Evolutionary conservation across 1,139 yeast species (phyloP).

Genomic region (Hanseniaspora sp.): DNA sequence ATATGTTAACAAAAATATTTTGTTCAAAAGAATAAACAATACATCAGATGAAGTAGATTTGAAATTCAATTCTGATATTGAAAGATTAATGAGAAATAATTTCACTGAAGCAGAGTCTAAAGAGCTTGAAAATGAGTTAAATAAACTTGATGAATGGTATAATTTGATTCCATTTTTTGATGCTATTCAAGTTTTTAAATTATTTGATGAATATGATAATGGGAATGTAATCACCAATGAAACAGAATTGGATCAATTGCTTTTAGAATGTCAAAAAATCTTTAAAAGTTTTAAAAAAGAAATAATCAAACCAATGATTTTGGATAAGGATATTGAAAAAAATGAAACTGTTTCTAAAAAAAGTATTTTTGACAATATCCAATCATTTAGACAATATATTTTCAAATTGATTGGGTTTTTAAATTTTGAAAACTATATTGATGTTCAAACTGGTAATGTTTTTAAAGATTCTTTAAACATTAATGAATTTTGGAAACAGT

Average conservation of each 20-base stretch:
- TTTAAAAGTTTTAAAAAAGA: slow-evolving; percentile 62
- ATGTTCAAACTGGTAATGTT: slow-evolving; percentile 45
- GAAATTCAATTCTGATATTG: slow-evolving; percentile 78
- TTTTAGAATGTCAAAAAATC: slow-evolving; percentile 52
- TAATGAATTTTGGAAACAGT: slow-evolving; percentile 69
- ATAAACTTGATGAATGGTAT: slow-evolving; percentile 27
- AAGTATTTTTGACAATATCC: slow-evolving; percentile 31
- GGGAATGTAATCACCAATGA: not conserved
- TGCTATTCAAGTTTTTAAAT: slow-evolving; percentile 64
- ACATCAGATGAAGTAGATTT: slow-evolving; percentile 20
- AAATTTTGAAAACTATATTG: slow-evolving; percentile 59
- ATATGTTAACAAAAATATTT: slow-evolving; percentile 2
- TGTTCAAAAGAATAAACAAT: slow-evolving; percentile 5
- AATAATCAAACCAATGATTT: slow-evolving; percentile 51
- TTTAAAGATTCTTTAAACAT: slow-evolving; percentile 42
- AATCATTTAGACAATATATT: slow-evolving; percentile 36
- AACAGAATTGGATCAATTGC: slow-evolving; percentile 2
- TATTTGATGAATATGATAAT: slow-evolving; percentile 15
- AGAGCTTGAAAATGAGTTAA: slow-evolving; percentile 16
- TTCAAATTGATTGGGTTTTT: slow-evolving; percentile 66
- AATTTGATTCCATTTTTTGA: slow-evolving; percentile 67
- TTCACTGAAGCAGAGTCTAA: not conserved
- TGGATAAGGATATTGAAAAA: slow-evolving; percentile 28
- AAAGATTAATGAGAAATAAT: slow-evolving; percentile 52
- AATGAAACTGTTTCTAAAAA: slow-evolving; percentile 18